These are phyloP conservation scores for Aristolochia fimbriata DNA, from an alignment of 164 flowering plant genomes.

Conservation along the genomic window DNA sequence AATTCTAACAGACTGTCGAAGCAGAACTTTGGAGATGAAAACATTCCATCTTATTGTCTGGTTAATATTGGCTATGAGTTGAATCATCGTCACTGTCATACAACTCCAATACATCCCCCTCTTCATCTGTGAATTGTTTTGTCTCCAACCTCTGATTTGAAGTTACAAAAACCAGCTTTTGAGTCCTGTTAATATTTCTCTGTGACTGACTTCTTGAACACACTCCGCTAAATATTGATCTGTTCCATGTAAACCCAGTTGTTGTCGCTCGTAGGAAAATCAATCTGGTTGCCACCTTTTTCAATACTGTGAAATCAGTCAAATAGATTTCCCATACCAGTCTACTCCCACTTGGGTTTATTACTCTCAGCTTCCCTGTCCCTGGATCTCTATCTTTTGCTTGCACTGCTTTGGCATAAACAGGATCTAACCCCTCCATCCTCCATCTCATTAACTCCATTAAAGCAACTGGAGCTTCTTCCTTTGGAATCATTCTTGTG, in stretches of 20 bases:
- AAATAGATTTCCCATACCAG: slow-evolving; percentile 61
- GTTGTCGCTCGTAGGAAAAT: slow-evolving; percentile 20
- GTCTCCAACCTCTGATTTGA: slow-evolving; percentile 38
- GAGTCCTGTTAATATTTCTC: slow-evolving; percentile 33
- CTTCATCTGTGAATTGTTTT: slow-evolving; percentile 30
- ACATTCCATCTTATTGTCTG: too few relatives aligned
- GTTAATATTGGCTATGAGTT: too few relatives aligned
- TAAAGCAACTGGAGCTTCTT: slow-evolving; percentile 49
- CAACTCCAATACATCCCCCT: slow-evolving; percentile 39
- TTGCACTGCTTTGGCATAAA: slow-evolving; percentile 66
- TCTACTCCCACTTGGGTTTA: slow-evolving; percentile 52
- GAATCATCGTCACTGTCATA: slow-evolving; percentile 22
- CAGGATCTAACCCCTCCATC: slow-evolving; percentile 56
- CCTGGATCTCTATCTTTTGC: slow-evolving; percentile 40
- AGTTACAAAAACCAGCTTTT: slow-evolving; percentile 46
- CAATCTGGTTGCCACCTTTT: slow-evolving; percentile 18
- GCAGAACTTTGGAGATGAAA: too few relatives aligned
- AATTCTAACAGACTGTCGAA: too few relatives aligned
- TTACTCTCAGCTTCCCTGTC: slow-evolving; percentile 58
- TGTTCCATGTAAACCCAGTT: slow-evolving; percentile 20
- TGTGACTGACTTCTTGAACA: slow-evolving; percentile 28
- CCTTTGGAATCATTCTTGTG: slow-evolving; percentile 37
- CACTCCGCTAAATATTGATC: slow-evolving; percentile 31
- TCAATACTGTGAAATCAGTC: slow-evolving; percentile 33
- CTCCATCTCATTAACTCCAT: slow-evolving; percentile 82